These are phyloP conservation scores for Yueomyces sp. DNA, from an alignment of 805 yeast genomes.

Conservation along the genomic window DNA sequence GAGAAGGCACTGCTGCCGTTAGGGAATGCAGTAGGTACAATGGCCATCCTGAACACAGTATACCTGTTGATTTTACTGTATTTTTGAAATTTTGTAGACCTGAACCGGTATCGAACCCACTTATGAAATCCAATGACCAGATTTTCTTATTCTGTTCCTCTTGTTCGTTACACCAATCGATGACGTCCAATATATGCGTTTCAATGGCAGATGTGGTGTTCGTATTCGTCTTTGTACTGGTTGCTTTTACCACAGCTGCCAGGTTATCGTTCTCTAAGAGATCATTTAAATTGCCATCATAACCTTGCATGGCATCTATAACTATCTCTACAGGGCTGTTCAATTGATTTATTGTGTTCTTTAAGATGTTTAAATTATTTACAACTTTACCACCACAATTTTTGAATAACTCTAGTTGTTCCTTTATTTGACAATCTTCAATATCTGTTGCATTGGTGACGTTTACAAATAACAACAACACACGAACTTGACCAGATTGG, in stretches of 20 bases:
- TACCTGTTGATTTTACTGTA: slow-evolving; percentile 33
- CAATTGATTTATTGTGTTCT: slow-evolving; percentile 28
- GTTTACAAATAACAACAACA: slow-evolving; percentile 33
- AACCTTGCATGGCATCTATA: slow-evolving; percentile 77
- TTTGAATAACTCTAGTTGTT: slow-evolving; percentile 43
- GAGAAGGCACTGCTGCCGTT: slow-evolving; percentile 3
- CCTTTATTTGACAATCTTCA: slow-evolving; percentile 22
- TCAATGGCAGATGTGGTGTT: slow-evolving; percentile 7
- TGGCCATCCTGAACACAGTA: slow-evolving; percentile 65
- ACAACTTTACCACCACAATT: slow-evolving; percentile 60
- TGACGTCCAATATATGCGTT: slow-evolving; percentile 24
- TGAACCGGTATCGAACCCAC: slow-evolving; percentile 74
- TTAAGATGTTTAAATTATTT: slow-evolving; percentile 26
- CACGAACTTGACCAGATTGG: slow-evolving; percentile 50
- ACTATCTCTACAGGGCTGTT: slow-evolving; percentile 71
- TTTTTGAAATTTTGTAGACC: slow-evolving; percentile 34
- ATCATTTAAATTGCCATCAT: slow-evolving; percentile 42
- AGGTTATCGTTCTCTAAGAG: slow-evolving; percentile 13
- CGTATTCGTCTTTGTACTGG: slow-evolving; percentile 1
- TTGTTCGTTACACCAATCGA: slow-evolving; percentile 52
- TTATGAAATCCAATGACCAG: slow-evolving; percentile 62
- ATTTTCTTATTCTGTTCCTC: slow-evolving; percentile 7
- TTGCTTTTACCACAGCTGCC: background rate
- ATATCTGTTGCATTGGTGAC: slow-evolving; percentile 16
- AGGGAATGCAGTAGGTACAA: slow-evolving; percentile 21